Conservation (phyloP, 192 early-diverging fungal species). For the Endogone sp. region DNA sequence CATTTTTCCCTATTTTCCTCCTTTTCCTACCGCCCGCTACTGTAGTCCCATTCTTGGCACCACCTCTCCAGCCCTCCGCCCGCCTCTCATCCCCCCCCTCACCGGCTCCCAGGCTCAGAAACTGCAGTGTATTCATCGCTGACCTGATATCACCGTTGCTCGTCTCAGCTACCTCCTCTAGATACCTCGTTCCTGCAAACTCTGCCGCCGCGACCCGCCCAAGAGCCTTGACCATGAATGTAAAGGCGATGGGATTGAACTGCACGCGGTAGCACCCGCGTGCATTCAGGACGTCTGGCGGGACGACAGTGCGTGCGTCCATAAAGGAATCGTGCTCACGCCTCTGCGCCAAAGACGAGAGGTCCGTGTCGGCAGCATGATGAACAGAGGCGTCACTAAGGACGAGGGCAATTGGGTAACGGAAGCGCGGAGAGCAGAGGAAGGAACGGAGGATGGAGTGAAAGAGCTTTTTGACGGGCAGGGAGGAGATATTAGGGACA, state of each 20-base stretch:
- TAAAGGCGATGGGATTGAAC: conserved; percentile 62
- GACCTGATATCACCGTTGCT: conserved; percentile 56
- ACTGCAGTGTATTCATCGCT: conserved; percentile 55
- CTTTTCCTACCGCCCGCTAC: no score
- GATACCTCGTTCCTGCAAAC: conserved; percentile 17
- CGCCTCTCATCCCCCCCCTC: conserved; percentile 12
- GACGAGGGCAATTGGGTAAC: conserved; percentile 12
- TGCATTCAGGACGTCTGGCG: background rate
- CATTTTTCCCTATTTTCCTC: no score
- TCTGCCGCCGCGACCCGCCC: conserved; percentile 34
- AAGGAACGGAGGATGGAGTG: conserved; percentile 40
- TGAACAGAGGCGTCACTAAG: conserved; percentile 11
- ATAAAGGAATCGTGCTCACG: no score
- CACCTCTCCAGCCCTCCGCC: background rate
- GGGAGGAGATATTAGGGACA: conserved; percentile 48
- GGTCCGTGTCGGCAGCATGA: conserved; percentile 11
- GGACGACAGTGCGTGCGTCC: no score
- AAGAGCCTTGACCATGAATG: conserved; percentile 56
- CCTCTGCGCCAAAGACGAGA: no score
- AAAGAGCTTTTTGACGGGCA: conserved; percentile 47
- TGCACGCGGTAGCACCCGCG: conserved; percentile 16
- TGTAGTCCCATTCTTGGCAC: background rate
- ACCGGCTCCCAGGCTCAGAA: conserved; percentile 3
- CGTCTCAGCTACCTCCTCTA: conserved; percentile 39
- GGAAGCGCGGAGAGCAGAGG: conserved; percentile 20